Conservation (phyloP, 139 green algal species). For the Ettlia oleoabundans region DNA sequence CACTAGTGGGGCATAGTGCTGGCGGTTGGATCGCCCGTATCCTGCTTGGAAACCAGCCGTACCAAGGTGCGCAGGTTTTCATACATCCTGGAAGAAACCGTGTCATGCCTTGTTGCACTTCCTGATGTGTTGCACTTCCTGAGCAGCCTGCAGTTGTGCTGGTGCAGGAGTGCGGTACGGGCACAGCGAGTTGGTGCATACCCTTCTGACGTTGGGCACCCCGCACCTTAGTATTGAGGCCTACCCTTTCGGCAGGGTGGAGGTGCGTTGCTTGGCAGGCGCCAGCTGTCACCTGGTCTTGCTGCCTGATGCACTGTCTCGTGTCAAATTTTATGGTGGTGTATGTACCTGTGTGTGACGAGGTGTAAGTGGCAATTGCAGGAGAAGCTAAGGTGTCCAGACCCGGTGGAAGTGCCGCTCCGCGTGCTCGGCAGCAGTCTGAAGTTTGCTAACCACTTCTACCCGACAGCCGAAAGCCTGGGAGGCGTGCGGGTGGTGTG, state of each 20-base stretch:
- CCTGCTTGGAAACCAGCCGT: conserved; percentile 38
- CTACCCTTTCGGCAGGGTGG: conserved; percentile 49
- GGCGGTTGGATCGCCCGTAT: conserved; percentile 57
- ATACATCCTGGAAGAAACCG: too few species aligned
- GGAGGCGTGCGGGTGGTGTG: conserved; percentile 45
- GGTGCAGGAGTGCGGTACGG: conserved; percentile 34
- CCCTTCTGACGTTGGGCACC: conserved; percentile 57
- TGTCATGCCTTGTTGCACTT: too few species aligned
- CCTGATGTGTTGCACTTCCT: too few species aligned
- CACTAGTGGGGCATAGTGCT: conserved; percentile 55
- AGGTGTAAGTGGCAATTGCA: not conserved
- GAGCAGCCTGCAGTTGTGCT: not conserved
- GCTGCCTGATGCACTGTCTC: too few species aligned
- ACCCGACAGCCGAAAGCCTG: conserved; percentile 24
- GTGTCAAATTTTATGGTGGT: too few species aligned
- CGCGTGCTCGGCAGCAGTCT: conserved; percentile 36
- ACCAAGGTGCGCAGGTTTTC: conserved; percentile 32
- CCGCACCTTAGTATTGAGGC: conserved; percentile 50
- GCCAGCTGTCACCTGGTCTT: too few species aligned
- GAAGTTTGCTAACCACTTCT: conserved; percentile 53
- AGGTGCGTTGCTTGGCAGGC: too few species aligned
- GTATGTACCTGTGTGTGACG: too few species aligned
- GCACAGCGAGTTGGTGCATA: conserved; percentile 22
- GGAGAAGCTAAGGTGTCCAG: not conserved
- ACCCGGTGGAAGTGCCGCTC: not conserved